phyloP scores from a whole-genome alignment of 2,329 filamentous ascomycete genomes.

The Hansfordia pulvinata region DNA sequence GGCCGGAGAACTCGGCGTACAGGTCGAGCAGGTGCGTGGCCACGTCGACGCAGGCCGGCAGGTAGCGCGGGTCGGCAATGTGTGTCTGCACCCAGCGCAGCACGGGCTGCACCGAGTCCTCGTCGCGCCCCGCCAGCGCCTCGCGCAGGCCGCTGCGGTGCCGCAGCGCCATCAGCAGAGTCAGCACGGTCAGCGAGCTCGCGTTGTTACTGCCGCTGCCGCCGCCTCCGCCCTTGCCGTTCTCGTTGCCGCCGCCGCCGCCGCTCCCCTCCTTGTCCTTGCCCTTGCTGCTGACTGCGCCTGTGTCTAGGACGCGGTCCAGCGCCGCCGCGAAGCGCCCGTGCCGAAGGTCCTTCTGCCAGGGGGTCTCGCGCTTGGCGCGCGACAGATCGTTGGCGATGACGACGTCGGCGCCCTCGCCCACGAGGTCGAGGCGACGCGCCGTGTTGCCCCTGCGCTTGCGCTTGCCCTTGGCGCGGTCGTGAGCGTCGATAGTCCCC shows the following conservation, averaged over 20 bases:
- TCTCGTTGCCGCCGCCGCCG: too few relatives aligned
- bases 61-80: conserved; percentile 71
- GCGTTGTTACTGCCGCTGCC: too few relatives aligned
- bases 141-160: conserved; percentile 77
- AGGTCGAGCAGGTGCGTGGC: conserved; percentile 73
- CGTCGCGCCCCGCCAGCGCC: conserved; percentile 69
- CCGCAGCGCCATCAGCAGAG: conserved; percentile 68
- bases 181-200: conserved; percentile 52
- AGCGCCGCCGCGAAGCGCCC: conserved; percentile 66
- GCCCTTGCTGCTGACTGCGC: too few relatives aligned
- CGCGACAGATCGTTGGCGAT: conserved; percentile 54
- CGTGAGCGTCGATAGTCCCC: conserved; percentile 66
- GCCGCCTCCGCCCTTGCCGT: conserved; percentile 32
- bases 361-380: conserved; percentile 42
- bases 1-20: conserved; percentile 68
- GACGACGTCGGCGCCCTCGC: conserved; percentile 76
- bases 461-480: conserved; percentile 56
- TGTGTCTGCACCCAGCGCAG: conserved; percentile 71
- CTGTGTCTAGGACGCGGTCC: conserved; percentile 57
- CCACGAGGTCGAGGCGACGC: conserved; percentile 60
- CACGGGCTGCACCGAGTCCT: conserved; percentile 67
- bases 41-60: conserved; percentile 70
- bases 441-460: conserved; percentile 37
- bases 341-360: conserved; percentile 72
- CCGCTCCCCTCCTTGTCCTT: too few relatives aligned